Percentiles rank a stretch among this genome's conserved stretches.
These are phyloP conservation scores for Penicillium atrosanguineum DNA, from an alignment of 495 filamentous ascomycete genomes.

Conservation along the genomic window DNA sequence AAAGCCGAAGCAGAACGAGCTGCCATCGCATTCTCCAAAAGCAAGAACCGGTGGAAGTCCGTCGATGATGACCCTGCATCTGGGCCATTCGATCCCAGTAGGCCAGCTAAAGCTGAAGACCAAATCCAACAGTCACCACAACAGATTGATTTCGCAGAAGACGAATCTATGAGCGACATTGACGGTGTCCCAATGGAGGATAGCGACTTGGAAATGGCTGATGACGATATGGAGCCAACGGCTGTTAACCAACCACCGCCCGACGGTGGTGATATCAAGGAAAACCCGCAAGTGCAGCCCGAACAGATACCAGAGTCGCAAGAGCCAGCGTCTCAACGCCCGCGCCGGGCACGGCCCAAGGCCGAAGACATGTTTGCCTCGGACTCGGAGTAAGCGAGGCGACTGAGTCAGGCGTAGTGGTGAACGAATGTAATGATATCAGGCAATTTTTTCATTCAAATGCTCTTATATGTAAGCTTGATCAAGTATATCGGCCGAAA, in stretches of 20 bases:
- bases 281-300: slow-evolving; percentile 18
- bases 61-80: slow-evolving; percentile 56
- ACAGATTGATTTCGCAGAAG: slow-evolving; percentile 27
- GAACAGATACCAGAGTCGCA: slow-evolving; percentile 20
- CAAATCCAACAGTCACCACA: slow-evolving; percentile 14
- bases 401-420: background rate
- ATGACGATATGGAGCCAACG: slow-evolving; percentile 35
- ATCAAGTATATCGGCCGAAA: background rate
- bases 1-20: slow-evolving; percentile 44
- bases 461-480: background rate
- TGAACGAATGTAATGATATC: slow-evolving; percentile 17
- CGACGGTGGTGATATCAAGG: slow-evolving; percentile 3
- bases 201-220: slow-evolving; percentile 10
- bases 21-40: slow-evolving; percentile 35
- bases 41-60: slow-evolving; percentile 69
- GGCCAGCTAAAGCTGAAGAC: slow-evolving; percentile 20
- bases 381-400: slow-evolving; percentile 40
- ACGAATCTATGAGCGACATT: slow-evolving; percentile 35
- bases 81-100: slow-evolving; percentile 33
- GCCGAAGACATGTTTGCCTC: slow-evolving; percentile 95
- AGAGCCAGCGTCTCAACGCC: slow-evolving; percentile 24
- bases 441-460: background rate
- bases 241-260: slow-evolving; percentile 23
- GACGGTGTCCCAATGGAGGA: slow-evolving; percentile 58
- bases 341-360: slow-evolving; percentile 63